Percentiles rank a stretch among this genome's conserved stretches.
Conservation (phyloP, 129 eudicot genomes). For the Escallonia rubra region DNA sequence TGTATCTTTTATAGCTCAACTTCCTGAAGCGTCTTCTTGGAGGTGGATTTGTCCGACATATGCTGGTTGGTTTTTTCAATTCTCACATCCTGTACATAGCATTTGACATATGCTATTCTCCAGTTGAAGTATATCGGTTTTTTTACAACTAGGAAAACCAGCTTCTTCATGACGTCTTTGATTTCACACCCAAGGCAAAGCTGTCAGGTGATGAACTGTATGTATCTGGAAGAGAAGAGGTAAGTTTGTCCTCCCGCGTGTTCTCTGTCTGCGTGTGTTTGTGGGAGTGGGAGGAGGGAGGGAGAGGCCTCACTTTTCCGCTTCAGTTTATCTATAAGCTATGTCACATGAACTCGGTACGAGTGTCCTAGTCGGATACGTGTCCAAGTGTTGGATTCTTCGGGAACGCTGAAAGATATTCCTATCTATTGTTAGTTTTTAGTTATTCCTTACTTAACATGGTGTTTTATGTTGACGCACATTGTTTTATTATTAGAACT, state of each 20-base stretch:
- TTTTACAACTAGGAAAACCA: conserved; percentile 38
- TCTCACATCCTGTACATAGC: not conserved
- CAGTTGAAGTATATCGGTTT: not conserved
- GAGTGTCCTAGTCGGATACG: too few relatives aligned
- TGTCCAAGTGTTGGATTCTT: too few relatives aligned
- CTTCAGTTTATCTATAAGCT: too few relatives aligned
- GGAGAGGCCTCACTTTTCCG: too few relatives aligned
- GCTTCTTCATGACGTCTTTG: conserved; percentile 48
- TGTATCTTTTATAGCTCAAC: conserved; percentile 32
- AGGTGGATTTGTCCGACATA: conserved; percentile 42
- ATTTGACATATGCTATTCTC: not conserved
- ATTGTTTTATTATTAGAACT: too few relatives aligned
- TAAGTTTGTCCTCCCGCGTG: conserved; percentile 11
- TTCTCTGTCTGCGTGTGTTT: not conserved
- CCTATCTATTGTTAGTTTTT: not conserved
- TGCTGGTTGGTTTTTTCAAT: conserved; percentile 34
- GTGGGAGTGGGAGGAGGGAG: too few relatives aligned
- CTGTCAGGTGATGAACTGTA: conserved; percentile 23
- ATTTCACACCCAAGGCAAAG: conserved; percentile 31
- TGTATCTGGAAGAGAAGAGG: conserved; percentile 49
- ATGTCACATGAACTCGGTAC: too few relatives aligned
- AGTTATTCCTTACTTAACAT: too few relatives aligned
- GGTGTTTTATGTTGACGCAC: too few relatives aligned
- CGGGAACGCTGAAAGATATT: too few relatives aligned
- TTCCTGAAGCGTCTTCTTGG: conserved; percentile 46